A percentile compares a stretch with the other conserved stretches of the same genome.
Conservation (phyloP, 441 rosid genomes). For the Dalechampia spathulata region DNA sequence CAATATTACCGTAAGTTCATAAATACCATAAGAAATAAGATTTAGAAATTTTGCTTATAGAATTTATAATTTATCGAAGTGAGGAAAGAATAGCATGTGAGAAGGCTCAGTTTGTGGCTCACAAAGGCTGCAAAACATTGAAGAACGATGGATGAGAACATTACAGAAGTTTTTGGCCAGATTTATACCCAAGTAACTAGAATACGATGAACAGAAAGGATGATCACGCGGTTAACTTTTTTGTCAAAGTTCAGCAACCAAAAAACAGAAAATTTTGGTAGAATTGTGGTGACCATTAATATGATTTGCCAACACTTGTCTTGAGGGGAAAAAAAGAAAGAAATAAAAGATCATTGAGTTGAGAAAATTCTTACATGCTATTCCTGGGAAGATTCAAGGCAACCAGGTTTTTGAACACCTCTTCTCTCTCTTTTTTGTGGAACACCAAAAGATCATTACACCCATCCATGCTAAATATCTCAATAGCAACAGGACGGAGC, state of each 20-base stretch:
- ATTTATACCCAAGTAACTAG: not conserved
- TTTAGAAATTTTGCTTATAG: too few species aligned
- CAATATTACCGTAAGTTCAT: not conserved
- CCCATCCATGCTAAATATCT: constrained; percentile 99
- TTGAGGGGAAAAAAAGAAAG: not conserved
- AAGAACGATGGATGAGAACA: not conserved
- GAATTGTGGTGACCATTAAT: too few species aligned
- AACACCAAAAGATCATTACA: constrained; percentile 97
- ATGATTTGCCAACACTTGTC: not conserved
- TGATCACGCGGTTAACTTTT: not conserved
- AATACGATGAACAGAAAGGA: not conserved
- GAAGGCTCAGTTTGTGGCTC: not conserved
- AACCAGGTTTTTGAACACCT: constrained; percentile 92
- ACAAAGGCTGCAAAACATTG: not conserved
- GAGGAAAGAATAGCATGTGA: not conserved
- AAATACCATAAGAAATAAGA: not conserved
- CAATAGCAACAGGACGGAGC: constrained; percentile 99
- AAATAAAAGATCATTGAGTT: constrained; percentile 5
- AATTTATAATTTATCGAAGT: not conserved
- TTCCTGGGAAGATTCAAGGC: constrained; percentile 99
- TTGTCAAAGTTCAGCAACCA: not conserved
- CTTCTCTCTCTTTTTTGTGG: constrained; percentile 99
- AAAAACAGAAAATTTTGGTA: not conserved
- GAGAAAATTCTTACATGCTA: constrained; percentile 63
- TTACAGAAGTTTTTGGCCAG: not conserved